A percentile compares a stretch with the other conserved stretches of the same genome.
phyloP scores from a whole-genome alignment of 768 basidiomycete genomes.

The Mrakia frigida region DNA sequence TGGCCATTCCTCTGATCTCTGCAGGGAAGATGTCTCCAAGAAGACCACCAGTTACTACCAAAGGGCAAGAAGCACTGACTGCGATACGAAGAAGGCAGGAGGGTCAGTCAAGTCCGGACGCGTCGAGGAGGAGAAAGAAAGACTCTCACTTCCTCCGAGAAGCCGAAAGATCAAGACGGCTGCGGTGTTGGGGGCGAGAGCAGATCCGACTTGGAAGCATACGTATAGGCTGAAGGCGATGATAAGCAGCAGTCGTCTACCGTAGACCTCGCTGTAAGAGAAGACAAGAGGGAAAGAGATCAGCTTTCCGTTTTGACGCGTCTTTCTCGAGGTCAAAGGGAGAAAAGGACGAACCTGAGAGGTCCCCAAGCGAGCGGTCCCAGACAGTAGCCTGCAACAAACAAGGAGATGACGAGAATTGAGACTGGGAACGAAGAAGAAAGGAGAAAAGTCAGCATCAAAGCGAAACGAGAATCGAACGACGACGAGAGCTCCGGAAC shows the following conservation, averaged over 20 bases:
- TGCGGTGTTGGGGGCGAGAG: constrained; percentile 45
- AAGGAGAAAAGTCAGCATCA: not conserved
- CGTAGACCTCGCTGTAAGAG: constrained; percentile 39
- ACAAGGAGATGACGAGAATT: constrained; percentile 16
- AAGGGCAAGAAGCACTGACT: constrained; percentile 43
- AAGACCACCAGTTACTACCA: constrained; percentile 48
- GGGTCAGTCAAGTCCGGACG: not conserved
- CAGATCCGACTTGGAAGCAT: constrained; percentile 46
- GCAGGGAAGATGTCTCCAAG: constrained; percentile 42
- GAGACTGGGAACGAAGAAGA: not conserved
- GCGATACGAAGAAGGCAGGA: not conserved
- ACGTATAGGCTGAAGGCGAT: constrained; percentile 42
- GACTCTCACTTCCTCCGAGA: constrained; percentile 34
- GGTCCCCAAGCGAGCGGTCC: constrained; percentile 46
- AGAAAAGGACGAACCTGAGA: constrained; percentile 13
- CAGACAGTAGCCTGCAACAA: constrained; percentile 35
- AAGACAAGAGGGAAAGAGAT: constrained; percentile 8
- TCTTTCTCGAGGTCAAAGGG: not conserved
- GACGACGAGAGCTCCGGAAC: constrained; percentile 26
- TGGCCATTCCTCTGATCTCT: constrained; percentile 44
- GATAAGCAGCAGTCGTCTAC: constrained; percentile 46
- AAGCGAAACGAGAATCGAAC: not conserved
- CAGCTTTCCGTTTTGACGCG: not conserved
- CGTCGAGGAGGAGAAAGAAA: not conserved
- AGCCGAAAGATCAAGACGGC: constrained; percentile 47